These are phyloP conservation scores for Phalaenopsis hybrid DNA, from an alignment of 116 monocot genomes.

Conservation along the genomic window DNA sequence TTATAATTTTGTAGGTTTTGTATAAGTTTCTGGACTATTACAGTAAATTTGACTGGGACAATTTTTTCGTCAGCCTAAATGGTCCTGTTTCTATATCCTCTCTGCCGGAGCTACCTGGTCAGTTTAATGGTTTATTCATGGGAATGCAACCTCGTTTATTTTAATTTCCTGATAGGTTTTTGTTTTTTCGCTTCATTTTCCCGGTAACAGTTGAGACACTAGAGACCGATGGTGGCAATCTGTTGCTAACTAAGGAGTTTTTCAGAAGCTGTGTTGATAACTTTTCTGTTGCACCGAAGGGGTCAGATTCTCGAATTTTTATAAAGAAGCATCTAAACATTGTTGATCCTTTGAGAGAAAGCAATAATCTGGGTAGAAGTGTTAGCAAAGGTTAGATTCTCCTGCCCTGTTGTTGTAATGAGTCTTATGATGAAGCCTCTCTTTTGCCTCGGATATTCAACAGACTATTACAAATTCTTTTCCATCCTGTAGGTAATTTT, in stretches of 20 bases:
- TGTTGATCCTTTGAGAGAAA: slow-evolving; percentile 53
- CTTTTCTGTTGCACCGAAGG: slow-evolving; percentile 27
- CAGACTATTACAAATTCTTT: background rate
- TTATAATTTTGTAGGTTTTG: slow-evolving; percentile 39
- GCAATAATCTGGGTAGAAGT: slow-evolving; percentile 68
- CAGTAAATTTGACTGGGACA: slow-evolving; percentile 78
- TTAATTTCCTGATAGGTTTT: background rate
- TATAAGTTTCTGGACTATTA: slow-evolving; percentile 70
- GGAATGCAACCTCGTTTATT: background rate
- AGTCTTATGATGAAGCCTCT: background rate
- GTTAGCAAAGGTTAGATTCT: slow-evolving; percentile 48
- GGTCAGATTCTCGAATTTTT: slow-evolving; percentile 26
- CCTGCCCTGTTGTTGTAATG: background rate
- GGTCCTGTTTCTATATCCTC: slow-evolving; percentile 49
- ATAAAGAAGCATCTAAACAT: slow-evolving; percentile 52
- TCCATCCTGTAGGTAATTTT: slow-evolving; percentile 37
- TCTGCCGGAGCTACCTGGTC: slow-evolving; percentile 39
- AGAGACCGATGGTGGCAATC: slow-evolving; percentile 26
- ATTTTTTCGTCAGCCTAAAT: slow-evolving; percentile 40
- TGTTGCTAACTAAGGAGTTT: slow-evolving; percentile 44
- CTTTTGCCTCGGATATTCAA: background rate
- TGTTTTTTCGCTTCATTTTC: background rate
- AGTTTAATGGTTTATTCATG: slow-evolving; percentile 3
- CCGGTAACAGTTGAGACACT: slow-evolving; percentile 30
- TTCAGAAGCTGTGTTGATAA: slow-evolving; percentile 20